A percentile compares a stretch with the other conserved stretches of the same genome.
Evolutionary conservation across 1,139 yeast genomes (phyloP).

Genomic region (Scheffersomyces insectosa): DNA sequence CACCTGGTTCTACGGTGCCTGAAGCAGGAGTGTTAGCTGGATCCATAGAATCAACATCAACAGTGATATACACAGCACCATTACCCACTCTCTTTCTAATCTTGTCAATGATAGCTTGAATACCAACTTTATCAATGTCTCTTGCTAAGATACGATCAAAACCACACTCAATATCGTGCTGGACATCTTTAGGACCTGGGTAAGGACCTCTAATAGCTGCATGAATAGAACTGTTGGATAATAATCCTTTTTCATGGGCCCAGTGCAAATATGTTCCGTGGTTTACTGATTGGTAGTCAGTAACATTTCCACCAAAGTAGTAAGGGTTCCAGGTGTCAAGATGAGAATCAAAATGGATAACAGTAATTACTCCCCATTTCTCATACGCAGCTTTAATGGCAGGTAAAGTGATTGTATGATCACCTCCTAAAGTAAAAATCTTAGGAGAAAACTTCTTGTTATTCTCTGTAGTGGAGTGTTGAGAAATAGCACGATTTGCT

Average conservation of each 20-base stretch:
- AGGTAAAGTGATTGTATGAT: constrained; percentile 17
- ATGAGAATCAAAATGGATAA: constrained; percentile 17
- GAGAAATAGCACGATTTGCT: constrained; percentile 11
- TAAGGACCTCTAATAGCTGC: constrained; percentile 39
- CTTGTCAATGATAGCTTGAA: constrained; percentile 12
- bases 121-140: constrained; percentile 16
- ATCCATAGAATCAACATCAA: constrained; percentile 15
- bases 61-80: constrained; percentile 12
- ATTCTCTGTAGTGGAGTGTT: constrained; percentile 8
- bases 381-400: constrained; percentile 13
- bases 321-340: constrained; percentile 17
- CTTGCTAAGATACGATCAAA: constrained; percentile 14
- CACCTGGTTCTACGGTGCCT: constrained; percentile 17
- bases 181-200: constrained; percentile 21
- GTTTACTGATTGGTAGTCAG: constrained; percentile 12
- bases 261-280: constrained; percentile 16
- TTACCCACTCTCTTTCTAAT: constrained; percentile 13
- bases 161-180: constrained; percentile 13
- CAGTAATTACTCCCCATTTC: constrained; percentile 14
- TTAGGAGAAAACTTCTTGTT: constrained; percentile 9
- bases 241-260: constrained; percentile 17
- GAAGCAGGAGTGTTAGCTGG: constrained; percentile 14
- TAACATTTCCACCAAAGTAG: constrained; percentile 12
- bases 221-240: constrained; percentile 22
- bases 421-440: constrained; percentile 16